Evolutionary conservation across 2,329 filamentous ascomycete species (phyloP).

Genomic region (Arthrobotrys megalospora): DNA sequence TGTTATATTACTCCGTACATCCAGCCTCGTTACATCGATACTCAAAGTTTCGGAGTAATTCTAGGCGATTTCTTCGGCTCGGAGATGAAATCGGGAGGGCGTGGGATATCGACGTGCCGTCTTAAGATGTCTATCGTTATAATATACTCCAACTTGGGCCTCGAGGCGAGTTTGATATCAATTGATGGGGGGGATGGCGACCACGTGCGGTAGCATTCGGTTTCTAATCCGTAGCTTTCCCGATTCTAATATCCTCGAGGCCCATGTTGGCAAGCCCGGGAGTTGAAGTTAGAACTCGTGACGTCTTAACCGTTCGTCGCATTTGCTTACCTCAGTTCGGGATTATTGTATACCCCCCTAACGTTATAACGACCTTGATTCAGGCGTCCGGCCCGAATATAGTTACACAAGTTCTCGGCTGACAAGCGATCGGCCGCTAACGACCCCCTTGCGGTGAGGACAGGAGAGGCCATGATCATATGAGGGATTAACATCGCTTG

Average conservation of each 20-base stretch:
- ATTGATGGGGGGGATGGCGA: background rate
- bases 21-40: conserved; percentile 9
- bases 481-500: conserved; percentile 53
- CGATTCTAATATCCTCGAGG: background rate
- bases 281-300: conserved; percentile 5
- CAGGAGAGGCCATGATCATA: conserved; percentile 9
- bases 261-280: background rate
- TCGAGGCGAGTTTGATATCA: background rate
- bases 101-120: conserved; percentile 9
- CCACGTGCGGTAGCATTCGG: background rate
- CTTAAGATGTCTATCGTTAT: conserved; percentile 5
- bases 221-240: background rate
- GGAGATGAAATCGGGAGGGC: background rate
- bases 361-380: conserved; percentile 35
- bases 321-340: conserved; percentile 24
- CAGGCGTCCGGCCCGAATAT: conserved; percentile 25
- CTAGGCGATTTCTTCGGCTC: conserved; percentile 31
- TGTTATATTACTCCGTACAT: conserved; percentile 6
- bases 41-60: conserved; percentile 30
- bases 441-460: conserved; percentile 24
- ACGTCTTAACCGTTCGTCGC: conserved; percentile 13
- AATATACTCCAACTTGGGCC: background rate
- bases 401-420: conserved; percentile 46
- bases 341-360: conserved; percentile 21
- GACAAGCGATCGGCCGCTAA: conserved; percentile 36